Percentiles rank a stretch among this genome's conserved stretches.
phyloP scores from a whole-genome alignment of 2,329 filamentous ascomycete species.

The Aspergillus ochraceoroseus region DNA sequence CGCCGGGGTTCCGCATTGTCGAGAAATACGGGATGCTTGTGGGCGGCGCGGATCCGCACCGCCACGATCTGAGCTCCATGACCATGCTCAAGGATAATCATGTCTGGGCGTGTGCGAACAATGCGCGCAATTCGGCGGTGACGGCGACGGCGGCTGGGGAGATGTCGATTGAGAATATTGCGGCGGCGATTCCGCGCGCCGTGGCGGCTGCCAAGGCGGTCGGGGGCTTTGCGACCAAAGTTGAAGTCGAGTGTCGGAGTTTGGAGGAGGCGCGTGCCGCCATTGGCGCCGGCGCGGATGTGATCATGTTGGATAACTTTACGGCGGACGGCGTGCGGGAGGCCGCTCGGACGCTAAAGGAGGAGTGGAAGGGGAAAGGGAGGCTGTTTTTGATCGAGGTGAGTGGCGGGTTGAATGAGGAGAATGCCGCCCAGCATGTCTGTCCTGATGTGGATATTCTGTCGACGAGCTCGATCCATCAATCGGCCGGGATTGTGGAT shows the following conservation, averaged over 20 bases:
- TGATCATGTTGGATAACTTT: constrained; percentile 98
- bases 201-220: constrained; percentile 77
- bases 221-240: constrained; percentile 84
- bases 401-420: constrained; percentile 78
- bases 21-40: constrained; percentile 98
- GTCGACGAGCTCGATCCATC: constrained; percentile 93
- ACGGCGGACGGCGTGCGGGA: constrained; percentile 68
- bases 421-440: constrained; percentile 74
- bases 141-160: constrained; percentile 17
- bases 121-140: constrained; percentile 22
- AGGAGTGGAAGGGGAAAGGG: constrained; percentile 66
- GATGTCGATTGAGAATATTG: constrained; percentile 27
- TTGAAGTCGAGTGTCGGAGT: constrained; percentile 91
- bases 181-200: constrained; percentile 72
- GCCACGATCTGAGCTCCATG: constrained; percentile 89
- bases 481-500: constrained; percentile 88
- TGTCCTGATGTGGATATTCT: constrained; percentile 84
- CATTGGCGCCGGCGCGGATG: constrained; percentile 82
- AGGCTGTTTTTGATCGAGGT: constrained; percentile 75
- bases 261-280: constrained; percentile 88
- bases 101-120: constrained; percentile 73
- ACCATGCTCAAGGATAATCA: constrained; percentile 99
- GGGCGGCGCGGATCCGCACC: constrained; percentile 84
- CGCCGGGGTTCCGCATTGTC: constrained; percentile 87
- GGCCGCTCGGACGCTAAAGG: constrained; percentile 70